Conservation (phyloP, 2,329 filamentous ascomycete genomes). For the Fonsecaea pugnacius region DNA sequence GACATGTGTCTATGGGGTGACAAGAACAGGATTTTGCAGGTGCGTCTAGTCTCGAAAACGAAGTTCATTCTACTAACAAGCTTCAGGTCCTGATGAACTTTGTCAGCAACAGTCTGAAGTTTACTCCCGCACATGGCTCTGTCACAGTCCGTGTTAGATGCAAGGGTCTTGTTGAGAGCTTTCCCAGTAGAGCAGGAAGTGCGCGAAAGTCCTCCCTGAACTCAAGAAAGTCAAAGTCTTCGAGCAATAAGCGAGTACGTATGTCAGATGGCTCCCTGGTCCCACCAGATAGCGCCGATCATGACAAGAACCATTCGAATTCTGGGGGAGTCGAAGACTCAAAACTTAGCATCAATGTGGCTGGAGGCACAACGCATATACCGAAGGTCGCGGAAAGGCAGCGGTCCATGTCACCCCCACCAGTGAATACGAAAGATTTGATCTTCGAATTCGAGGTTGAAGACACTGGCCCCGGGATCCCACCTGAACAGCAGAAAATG, state of each 20-base stretch:
- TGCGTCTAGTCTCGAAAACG: constrained; percentile 45
- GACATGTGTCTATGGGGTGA: constrained; percentile 94
- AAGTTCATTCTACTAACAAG: not conserved
- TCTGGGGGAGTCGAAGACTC: constrained; percentile 28
- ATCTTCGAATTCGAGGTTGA: constrained; percentile 86
- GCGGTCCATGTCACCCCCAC: constrained; percentile 63
- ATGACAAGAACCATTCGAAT: constrained; percentile 26
- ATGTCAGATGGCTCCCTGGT: constrained; percentile 37
- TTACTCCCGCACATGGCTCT: constrained; percentile 76
- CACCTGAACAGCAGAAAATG: constrained; percentile 73
- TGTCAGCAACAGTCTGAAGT: constrained; percentile 89
- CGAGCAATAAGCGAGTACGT: constrained; percentile 35
- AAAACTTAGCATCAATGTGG: constrained; percentile 63
- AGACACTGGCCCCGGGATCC: constrained; percentile 86
- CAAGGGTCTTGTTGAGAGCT: constrained; percentile 43
- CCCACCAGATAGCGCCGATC: constrained; percentile 25
- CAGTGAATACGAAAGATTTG: constrained; percentile 66
- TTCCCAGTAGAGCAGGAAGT: constrained; percentile 32
- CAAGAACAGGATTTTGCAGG: constrained; percentile 84
- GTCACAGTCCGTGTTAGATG: constrained; percentile 79
- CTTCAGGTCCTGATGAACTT: constrained; percentile 72
- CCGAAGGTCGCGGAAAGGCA: constrained; percentile 58
- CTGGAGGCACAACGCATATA: constrained; percentile 59
- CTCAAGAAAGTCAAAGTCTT: constrained; percentile 36
- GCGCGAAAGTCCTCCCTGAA: constrained; percentile 45